A percentile compares a stretch with the other conserved stretches of the same genome.
These are phyloP conservation scores for Malassezia japonica DNA, from an alignment of 1,284 basidiomycete species.

Conservation along the genomic window DNA sequence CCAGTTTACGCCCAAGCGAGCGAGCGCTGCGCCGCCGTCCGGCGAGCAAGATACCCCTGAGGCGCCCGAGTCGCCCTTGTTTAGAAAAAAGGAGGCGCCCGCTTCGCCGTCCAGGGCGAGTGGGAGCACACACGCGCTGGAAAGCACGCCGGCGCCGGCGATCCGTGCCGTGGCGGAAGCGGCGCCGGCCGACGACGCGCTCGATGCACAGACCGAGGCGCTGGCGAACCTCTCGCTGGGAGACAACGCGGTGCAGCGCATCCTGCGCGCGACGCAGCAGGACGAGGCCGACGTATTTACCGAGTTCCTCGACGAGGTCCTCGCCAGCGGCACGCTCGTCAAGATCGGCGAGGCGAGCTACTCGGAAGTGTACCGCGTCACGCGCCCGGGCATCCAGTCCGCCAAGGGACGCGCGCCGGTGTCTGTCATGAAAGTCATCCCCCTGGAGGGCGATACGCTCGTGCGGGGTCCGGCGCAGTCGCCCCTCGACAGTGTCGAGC, in stretches of 20 bases:
- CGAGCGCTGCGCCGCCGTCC: too few relatives aligned
- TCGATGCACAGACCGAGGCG: too few relatives aligned
- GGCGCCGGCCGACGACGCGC: too few relatives aligned
- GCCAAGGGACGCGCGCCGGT: not conserved
- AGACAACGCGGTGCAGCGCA: not conserved
- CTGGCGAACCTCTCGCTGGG: not conserved
- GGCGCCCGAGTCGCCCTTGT: too few relatives aligned
- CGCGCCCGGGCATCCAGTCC: not conserved
- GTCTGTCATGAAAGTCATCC: conserved; percentile 6
- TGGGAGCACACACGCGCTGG: too few relatives aligned
- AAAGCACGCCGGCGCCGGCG: too few relatives aligned
- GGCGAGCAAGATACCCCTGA: too few relatives aligned
- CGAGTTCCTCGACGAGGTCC: conserved; percentile 8
- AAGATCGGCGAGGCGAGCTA: conserved; percentile 95
- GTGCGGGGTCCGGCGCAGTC: conserved; percentile 52
- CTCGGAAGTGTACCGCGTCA: conserved; percentile 75
- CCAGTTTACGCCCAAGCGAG: not conserved
- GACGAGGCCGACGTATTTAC: conserved; percentile 14
- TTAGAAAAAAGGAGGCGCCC: too few relatives aligned
- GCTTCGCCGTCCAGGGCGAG: too few relatives aligned
- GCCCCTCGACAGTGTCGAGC: conserved; percentile 62
- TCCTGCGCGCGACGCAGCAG: not conserved
- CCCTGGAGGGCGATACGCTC: not conserved
- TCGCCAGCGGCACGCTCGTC: conserved; percentile 20
- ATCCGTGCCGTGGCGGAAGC: too few relatives aligned